These are phyloP conservation scores for Candida orba DNA, from an alignment of 805 yeast genomes.

Conservation along the genomic window DNA sequence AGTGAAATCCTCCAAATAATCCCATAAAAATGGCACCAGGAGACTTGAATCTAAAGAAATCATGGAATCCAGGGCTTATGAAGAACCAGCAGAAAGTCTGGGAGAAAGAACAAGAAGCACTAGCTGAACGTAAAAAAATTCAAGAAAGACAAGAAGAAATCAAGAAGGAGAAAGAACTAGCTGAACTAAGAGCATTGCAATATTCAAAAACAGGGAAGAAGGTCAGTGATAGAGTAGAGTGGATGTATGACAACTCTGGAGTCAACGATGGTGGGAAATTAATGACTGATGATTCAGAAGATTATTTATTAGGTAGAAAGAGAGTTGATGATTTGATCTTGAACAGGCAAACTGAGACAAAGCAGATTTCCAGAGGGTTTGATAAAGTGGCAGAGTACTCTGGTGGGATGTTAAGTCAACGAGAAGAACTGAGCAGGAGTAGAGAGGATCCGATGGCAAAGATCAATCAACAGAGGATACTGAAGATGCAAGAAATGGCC, in stretches of 20 bases:
- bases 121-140: slow-evolving; percentile 61
- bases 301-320: slow-evolving; percentile 45
- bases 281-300: slow-evolving; percentile 35
- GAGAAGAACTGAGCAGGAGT: slow-evolving; percentile 18
- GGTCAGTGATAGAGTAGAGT: slow-evolving; percentile 47
- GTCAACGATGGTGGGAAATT: slow-evolving; percentile 23
- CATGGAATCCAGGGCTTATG: slow-evolving; percentile 91
- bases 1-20: not conserved
- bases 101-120: slow-evolving; percentile 70
- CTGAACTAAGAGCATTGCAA: slow-evolving; percentile 45
- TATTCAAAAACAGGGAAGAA: slow-evolving; percentile 32
- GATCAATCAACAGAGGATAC: slow-evolving; percentile 26
- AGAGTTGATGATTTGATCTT: slow-evolving; percentile 34
- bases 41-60: slow-evolving; percentile 83
- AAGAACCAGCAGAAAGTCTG: slow-evolving; percentile 83
- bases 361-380: slow-evolving; percentile 21
- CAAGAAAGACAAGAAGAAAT: slow-evolving; percentile 60
- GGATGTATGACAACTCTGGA: slow-evolving; percentile 75
- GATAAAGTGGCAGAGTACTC: slow-evolving; percentile 9
- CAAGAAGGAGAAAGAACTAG: slow-evolving; percentile 50
- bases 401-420: slow-evolving; percentile 9
- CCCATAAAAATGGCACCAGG: slow-evolving; percentile 46
- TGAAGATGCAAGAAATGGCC: slow-evolving; percentile 9
- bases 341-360: slow-evolving; percentile 6
- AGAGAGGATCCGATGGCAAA: slow-evolving; percentile 46